Evolutionary conservation across 2,329 filamentous ascomycete genomes (phyloP), one percentile per base, ranked within the genome.

Genomic region (Sclerotinia borealis): DNA sequence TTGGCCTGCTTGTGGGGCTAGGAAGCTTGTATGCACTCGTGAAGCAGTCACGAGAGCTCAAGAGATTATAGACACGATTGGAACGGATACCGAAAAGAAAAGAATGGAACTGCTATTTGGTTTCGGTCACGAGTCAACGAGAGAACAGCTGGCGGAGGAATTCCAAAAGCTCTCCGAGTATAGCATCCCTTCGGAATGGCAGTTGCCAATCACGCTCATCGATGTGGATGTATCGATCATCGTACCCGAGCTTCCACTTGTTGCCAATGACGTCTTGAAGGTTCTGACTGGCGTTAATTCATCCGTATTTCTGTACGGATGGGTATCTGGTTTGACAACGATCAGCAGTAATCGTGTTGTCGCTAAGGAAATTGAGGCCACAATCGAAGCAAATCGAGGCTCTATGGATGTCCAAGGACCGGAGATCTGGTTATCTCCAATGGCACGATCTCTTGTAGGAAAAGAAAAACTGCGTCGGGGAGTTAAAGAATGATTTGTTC

Each of bases 301-400:
- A 58, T 85, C 85, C n/a, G 86, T 90, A 4, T 89, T 91, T 71
- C 76, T 89, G 58, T 85, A 86, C 70, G 87, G 87, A 15, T 91
- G 88, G 88, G 76, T 76, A 15, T 75, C 76, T 9, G 78, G 79
- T 0, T 71, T 80, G 45, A 88, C 85, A 4, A 90, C 87, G 1
- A 77, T 91, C 60, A 89, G 85, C 45, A 86, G 84, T 65, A 91
- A 91, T 72, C 80, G 85, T 19, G 81, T 81, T 1, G 83, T 87
- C 37, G 83, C 84, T 25, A 87, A 83, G 69, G 81, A 84, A 67
- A 83, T 91, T 51, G 84, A 89, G 67, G 74, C 72, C 29, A 77
- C 80, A 3, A 77, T 89, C 54, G 84, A 88, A 65, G 77, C 79
- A 65, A 77, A 81, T 64, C 75, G 79, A 55, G 72, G 77, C 1